Conservation (phyloP, 1,284 basidiomycete species). For the Microbotryomycetes sp. region DNA sequence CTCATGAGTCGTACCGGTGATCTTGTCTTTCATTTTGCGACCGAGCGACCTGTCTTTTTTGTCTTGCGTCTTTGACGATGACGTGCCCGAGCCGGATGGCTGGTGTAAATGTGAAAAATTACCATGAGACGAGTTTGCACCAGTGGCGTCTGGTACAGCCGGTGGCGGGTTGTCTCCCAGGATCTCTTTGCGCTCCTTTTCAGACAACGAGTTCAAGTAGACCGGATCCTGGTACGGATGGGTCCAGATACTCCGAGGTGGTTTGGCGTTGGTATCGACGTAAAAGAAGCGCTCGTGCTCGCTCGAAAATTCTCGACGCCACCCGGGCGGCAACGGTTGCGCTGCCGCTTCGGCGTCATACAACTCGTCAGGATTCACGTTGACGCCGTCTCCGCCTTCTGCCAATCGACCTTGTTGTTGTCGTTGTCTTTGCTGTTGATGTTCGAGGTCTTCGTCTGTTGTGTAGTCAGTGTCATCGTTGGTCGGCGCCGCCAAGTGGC, state of each 20-base stretch:
- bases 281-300: constrained; percentile 27
- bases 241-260: constrained; percentile 40
- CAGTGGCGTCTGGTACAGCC: neutral
- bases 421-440: neutral
- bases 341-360: neutral
- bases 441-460: neutral
- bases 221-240: constrained; percentile 36
- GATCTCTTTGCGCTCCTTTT: neutral
- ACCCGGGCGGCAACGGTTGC: neutral
- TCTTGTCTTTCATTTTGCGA: constrained; percentile 37
- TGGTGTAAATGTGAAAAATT: neutral
- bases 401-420: neutral
- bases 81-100: neutral
- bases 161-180: constrained; percentile 1
- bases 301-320: neutral
- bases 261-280: constrained; percentile 37
- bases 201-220: constrained; percentile 8
- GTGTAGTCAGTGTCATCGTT: neutral
- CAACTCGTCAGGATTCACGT: neutral
- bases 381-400: neutral
- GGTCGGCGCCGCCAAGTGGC: neutral
- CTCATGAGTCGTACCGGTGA: constrained; percentile 38
- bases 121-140: neutral
- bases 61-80: neutral
- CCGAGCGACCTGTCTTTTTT: constrained; percentile 31